These are phyloP conservation scores for Lindgomyces ingoldianus DNA, from an alignment of 495 filamentous ascomycete species.

Conservation along the genomic window DNA sequence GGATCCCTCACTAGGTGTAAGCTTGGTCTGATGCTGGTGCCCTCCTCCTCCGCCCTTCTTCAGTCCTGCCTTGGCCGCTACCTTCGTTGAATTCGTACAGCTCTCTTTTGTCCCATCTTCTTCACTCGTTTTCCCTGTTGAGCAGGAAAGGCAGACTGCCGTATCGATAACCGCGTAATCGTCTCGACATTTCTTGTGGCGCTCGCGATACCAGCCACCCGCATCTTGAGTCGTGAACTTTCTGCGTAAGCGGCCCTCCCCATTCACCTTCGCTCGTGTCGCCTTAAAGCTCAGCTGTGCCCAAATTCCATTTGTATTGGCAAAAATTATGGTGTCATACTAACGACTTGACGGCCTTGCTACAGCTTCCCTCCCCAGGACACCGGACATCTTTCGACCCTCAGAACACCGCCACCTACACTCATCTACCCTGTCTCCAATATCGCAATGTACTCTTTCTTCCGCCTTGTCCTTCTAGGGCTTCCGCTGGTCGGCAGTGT, in stretches of 20 bases:
- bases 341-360: conserved; percentile 2
- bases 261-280: neutral
- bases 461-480: conserved; percentile 32
- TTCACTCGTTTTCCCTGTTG: neutral
- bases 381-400: conserved; percentile 6
- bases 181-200: no score
- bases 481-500: conserved; percentile 29
- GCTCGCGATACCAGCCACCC: conserved; percentile 8
- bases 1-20: neutral
- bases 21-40: neutral
- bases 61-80: neutral
- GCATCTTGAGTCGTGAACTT: neutral
- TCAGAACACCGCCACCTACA: neutral
- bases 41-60: neutral
- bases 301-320: neutral
- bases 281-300: neutral
- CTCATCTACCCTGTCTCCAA: no score
- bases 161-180: no score
- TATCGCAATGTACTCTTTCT: conserved; percentile 41
- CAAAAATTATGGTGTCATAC: neutral
- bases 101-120: neutral
- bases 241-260: conserved; percentile 8
- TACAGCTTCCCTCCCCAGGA: neutral
- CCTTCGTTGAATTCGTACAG: neutral
- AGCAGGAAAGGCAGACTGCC: no score